Percentiles rank a stretch among this genome's conserved stretches.
Conservation (phyloP, 768 basidiomycete genomes). For the Porphyrellus cyaneotinctus region DNA sequence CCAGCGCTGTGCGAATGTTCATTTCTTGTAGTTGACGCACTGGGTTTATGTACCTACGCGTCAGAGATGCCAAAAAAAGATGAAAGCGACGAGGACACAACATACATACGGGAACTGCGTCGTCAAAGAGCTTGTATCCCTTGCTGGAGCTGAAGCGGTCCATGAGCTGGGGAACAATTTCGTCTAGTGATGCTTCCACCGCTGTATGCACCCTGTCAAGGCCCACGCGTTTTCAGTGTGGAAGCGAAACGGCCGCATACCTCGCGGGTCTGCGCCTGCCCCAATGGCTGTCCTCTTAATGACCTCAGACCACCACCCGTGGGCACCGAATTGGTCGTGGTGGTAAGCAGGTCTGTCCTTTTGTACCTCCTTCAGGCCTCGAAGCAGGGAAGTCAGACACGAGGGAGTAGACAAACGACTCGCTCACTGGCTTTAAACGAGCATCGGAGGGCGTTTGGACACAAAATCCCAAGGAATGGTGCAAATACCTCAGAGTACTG, state of each 20-base stretch:
- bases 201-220: slow-evolving; percentile 34
- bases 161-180: slow-evolving; percentile 61
- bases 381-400: slow-evolving; percentile 4
- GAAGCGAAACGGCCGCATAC: slow-evolving; percentile 32
- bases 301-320: slow-evolving; percentile 76
- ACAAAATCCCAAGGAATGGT: slow-evolving; percentile 60
- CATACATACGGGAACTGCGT: slow-evolving; percentile 46
- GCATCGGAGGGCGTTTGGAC: slow-evolving; percentile 45
- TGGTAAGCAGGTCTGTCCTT: slow-evolving; percentile 55
- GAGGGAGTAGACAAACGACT: background rate
- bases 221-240: slow-evolving; percentile 21
- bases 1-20: slow-evolving; percentile 49
- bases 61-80: slow-evolving; percentile 4
- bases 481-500: slow-evolving; percentile 61
- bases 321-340: slow-evolving; percentile 38
- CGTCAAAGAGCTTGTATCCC: slow-evolving; percentile 62
- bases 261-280: slow-evolving; percentile 60
- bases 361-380: slow-evolving; percentile 52
- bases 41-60: slow-evolving; percentile 20
- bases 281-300: slow-evolving; percentile 69
- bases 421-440: slow-evolving; percentile 60
- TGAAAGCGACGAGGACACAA: slow-evolving; percentile 1
- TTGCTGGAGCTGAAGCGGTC: slow-evolving; percentile 63
- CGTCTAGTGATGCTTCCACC: slow-evolving; percentile 48
- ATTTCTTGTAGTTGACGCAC: slow-evolving; percentile 45